Conservation (phyloP, 257 asterid species). For the Nicotiana tabacum region DNA sequence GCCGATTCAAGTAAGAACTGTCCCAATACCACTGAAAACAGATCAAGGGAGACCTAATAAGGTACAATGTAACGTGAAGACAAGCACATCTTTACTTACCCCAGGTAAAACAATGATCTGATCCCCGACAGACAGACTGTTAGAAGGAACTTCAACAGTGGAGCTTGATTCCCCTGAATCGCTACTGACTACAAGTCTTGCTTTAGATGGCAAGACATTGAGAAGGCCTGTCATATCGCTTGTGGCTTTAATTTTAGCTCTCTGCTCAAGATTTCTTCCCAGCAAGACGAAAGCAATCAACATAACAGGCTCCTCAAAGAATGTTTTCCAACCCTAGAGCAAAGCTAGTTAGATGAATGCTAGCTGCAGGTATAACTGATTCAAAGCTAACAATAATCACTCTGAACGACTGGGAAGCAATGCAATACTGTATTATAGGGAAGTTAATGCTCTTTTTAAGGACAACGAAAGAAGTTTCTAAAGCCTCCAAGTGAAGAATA, state of each 20-base stretch:
- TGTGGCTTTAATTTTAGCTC: conserved; percentile 94
- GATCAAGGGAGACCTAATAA: neutral
- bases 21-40: neutral
- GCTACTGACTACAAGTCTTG: conserved; percentile 73
- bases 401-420: conserved; percentile 13
- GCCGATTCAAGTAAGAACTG: conserved; percentile 5
- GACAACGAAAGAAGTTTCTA: neutral
- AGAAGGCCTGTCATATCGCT: conserved; percentile 98
- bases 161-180: conserved; percentile 47
- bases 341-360: conserved; percentile 17
- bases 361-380: conserved; percentile 12
- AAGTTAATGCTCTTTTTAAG: neutral
- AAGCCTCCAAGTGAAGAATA: neutral
- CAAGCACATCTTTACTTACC: conserved; percentile 46
- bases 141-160: conserved; percentile 81
- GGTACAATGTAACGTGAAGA: neutral
- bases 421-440: neutral
- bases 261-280: conserved; percentile 96
- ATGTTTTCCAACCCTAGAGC: conserved; percentile 90
- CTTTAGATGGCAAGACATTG: conserved; percentile 85
- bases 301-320: conserved; percentile 99
- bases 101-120: conserved; percentile 89
- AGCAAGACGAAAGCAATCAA: conserved; percentile 94
- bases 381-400: neutral
- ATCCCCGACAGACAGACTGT: conserved; percentile 90